Conservation (phyloP, 1,139 yeast genomes). For the Suhomyces choctaworum region DNA sequence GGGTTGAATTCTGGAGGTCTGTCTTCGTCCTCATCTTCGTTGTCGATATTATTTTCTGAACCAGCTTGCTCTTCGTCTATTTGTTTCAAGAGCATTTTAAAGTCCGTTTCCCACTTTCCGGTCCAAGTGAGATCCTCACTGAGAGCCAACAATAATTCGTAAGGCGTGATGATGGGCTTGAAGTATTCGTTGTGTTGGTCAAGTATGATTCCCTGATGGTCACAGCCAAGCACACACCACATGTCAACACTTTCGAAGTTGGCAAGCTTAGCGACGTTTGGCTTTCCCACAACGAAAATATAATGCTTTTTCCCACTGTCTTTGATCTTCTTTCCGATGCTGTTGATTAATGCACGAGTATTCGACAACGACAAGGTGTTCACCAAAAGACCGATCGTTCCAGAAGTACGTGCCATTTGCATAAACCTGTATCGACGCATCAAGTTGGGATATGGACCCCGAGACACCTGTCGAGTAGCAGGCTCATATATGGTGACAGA, state of each 20-base stretch:
- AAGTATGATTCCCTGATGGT: slow-evolving; percentile 86
- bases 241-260: slow-evolving; percentile 89
- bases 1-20: slow-evolving; percentile 86
- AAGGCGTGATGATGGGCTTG: slow-evolving; percentile 92
- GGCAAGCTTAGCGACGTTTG: slow-evolving; percentile 96
- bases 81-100: slow-evolving; percentile 50
- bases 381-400: slow-evolving; percentile 86
- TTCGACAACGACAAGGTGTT: slow-evolving; percentile 82
- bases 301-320: slow-evolving; percentile 88
- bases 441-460: slow-evolving; percentile 73
- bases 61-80: slow-evolving; percentile 23
- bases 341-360: slow-evolving; percentile 62
- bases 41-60: slow-evolving; percentile 16
- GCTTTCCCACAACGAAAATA: slow-evolving; percentile 94
- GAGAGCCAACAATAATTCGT: slow-evolving; percentile 80
- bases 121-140: slow-evolving; percentile 79
- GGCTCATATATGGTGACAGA: slow-evolving; percentile 54
- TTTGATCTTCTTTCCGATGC: slow-evolving; percentile 59
- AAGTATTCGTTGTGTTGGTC: slow-evolving; percentile 78
- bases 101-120: slow-evolving; percentile 89
- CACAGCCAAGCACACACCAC: slow-evolving; percentile 95
- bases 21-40: slow-evolving; percentile 40
- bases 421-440: slow-evolving; percentile 82
- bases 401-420: slow-evolving; percentile 87
- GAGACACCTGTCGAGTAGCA: slow-evolving; percentile 22